Base-by-base conservation (phyloP, 306 rosid genomes). In the Glycine tomentella region DNA sequence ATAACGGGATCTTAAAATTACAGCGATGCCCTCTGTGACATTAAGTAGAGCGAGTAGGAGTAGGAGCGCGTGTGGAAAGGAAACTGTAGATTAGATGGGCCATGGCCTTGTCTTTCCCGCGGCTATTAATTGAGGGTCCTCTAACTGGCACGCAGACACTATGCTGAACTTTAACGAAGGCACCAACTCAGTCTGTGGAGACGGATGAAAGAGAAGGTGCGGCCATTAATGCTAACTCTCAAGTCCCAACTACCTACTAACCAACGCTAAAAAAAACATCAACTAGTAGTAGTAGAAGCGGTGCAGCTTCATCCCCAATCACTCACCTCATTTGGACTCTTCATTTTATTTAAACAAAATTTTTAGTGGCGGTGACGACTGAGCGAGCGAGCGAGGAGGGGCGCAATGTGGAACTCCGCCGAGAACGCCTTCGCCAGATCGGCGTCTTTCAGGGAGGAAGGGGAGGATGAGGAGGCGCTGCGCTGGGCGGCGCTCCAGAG, bases 401-500 rank as follows among this genome's bases (percentile, higher is more conserved):
- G 20, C 20, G 17, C 75, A 69, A 96, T 96, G 99, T 96, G 99
- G 99, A 96, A 96, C 94, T 87, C 98, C 61, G 87, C 92, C 72
- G 90, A 90, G 79, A 92, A 93, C 57, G 93, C 87, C 46, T 96
- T 96, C 57, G 84, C 88, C 12, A 65, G 97, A 66, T 58, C 97
- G 81, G 64, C 87, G 58, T 89, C 99, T 65, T 89, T 90, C 8
- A 53, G 90, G 59, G 96, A 83, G 74, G 81, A 51, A 2, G 92
- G 84, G 0, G 97, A 90, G 8, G 99, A 93, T 1, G 97, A 90
- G 80, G 94, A 87, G 84, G 99, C 89, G n/a, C 89, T 96, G 42
- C 97, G 95, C 55, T 96, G 99, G 99, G 99, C 98, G 9, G 99
- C 98, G 62, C 84, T 96, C 10, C 95, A 96, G 91, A 84, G 98